Evolutionary conservation across 495 filamentous ascomycete genomes (phyloP).

Genomic region (Thermothielavioides terrestris): DNA sequence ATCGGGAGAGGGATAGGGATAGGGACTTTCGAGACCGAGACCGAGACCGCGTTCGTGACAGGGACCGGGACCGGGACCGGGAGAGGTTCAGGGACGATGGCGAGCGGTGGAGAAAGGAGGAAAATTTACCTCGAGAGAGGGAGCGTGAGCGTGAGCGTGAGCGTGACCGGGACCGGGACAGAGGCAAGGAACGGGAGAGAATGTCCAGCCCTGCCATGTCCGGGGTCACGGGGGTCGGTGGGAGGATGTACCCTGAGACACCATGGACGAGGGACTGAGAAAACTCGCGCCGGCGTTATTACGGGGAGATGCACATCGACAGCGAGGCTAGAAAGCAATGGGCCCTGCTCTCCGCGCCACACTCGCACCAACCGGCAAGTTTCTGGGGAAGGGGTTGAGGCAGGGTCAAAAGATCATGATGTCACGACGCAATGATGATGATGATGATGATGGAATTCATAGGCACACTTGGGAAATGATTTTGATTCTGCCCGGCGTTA

Average conservation of each 20-base stretch:
- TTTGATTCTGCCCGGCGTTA: too few relatives aligned
- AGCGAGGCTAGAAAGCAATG: too few relatives aligned
- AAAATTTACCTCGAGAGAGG: background rate
- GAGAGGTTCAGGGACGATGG: constrained; percentile 11
- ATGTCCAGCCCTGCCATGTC: constrained; percentile 22
- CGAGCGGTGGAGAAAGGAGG: constrained; percentile 1
- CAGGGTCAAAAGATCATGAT: too few relatives aligned
- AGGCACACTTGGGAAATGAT: too few relatives aligned
- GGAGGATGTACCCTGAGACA: constrained; percentile 28
- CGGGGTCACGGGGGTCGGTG: constrained; percentile 27
- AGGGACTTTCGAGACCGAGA: background rate
- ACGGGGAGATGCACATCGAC: too few relatives aligned
- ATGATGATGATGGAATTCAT: too few relatives aligned
- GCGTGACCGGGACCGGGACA: constrained; percentile 2
- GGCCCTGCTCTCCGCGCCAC: too few relatives aligned
- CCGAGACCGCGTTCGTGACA: background rate
- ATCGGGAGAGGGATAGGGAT: constrained; percentile 13
- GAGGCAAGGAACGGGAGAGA: constrained; percentile 6
- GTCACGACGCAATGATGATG: too few relatives aligned
- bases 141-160: constrained; percentile 5
- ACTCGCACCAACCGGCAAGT: too few relatives aligned
- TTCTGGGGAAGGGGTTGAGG: too few relatives aligned
- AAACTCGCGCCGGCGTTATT: too few relatives aligned
- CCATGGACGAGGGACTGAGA: constrained; percentile 5
- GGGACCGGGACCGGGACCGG: constrained; percentile 18